Evolutionary conservation across 2,329 filamentous ascomycete species (phyloP), one percentile per base, ranked within the genome.

Genomic region (Exophiala calicioides): DNA sequence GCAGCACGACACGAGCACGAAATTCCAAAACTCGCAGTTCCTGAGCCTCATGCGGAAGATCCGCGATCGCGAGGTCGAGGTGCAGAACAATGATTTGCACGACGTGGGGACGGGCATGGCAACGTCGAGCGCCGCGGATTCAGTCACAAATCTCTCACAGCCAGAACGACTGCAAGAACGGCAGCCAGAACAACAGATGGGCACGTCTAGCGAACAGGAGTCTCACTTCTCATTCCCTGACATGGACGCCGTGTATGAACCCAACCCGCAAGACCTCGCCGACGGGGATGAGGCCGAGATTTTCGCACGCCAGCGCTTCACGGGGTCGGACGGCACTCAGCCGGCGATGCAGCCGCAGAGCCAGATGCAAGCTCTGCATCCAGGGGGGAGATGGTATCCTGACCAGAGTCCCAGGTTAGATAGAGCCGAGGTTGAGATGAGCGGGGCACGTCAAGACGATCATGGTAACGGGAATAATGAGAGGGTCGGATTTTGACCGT

Each of bases 11-110:
- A 77, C 80, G 47, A 84, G 78, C 44, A 71, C 81, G 35, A 91
- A 91, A 62, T 93, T 93, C 65, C 80, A 82, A 58, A 81, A 90
- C 61, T 90, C 86, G 56, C 80, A 80, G 48, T 94, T 94, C 61
- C 68, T 91, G 1, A 75, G 78, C 3, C 71, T 94, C 34, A 93
- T 94, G 88, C 80, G 85, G 20, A 78, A 80, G 49, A 79, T 93
- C 44, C 78, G 85, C 40, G 82, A 88, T 61, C 75, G 78, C 44
- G 83, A 93, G 68, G 81, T 90, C 10, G 78, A 78, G 37, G 81
- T 93, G 27, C 77, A 87, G 55, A 86, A 84, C 30, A 84, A 88
- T 62, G 79, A 81, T 58, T 74, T 86, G 59, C 80, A 85, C 34
- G 75, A 79, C 52, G 50, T 44, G 30, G 48, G 53, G 18, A 49